phyloP scores from a whole-genome alignment of 2,329 filamentous ascomycete genomes.

The Leptoxyphium fumago region DNA sequence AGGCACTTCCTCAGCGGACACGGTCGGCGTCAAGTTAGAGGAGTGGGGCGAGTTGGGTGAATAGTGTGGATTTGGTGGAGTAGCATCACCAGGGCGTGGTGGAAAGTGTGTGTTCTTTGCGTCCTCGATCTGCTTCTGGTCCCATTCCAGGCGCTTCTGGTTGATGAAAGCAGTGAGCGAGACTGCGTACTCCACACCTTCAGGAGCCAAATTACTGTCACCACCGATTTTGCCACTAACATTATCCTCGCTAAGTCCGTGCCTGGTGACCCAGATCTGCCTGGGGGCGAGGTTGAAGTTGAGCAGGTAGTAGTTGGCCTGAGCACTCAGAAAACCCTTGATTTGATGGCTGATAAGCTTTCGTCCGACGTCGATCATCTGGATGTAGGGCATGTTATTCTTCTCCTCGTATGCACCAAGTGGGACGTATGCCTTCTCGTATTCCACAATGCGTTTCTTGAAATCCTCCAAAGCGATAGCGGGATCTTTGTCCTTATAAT shows the following conservation, averaged over 20 bases:
- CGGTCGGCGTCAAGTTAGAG: slow-evolving; percentile 21
- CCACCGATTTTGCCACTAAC: slow-evolving; percentile 78
- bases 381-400: slow-evolving; percentile 84
- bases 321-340: slow-evolving; percentile 78
- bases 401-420: slow-evolving; percentile 66
- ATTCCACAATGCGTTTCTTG: slow-evolving; percentile 78
- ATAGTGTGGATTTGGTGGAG: slow-evolving; percentile 84
- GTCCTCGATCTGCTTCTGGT: slow-evolving; percentile 67
- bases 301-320: slow-evolving; percentile 85
- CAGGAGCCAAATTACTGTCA: slow-evolving; percentile 68
- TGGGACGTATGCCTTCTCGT: slow-evolving; percentile 86
- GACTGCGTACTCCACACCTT: slow-evolving; percentile 64
- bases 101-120: slow-evolving; percentile 66
- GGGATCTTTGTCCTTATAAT: slow-evolving; percentile 91
- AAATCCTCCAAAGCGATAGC: slow-evolving; percentile 75
- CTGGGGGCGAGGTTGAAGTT: slow-evolving; percentile 93
- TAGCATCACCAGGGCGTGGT: slow-evolving; percentile 80
- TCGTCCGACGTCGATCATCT: slow-evolving; percentile 93
- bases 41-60: slow-evolving; percentile 65
- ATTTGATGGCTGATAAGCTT: slow-evolving; percentile 87
- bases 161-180: slow-evolving; percentile 76
- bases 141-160: slow-evolving; percentile 65
- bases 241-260: slow-evolving; percentile 85
- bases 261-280: slow-evolving; percentile 95
- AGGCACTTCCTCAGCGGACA: slow-evolving; percentile 26